Conservation (phyloP, 2,329 filamentous ascomycete genomes). For the Macrophomina phaseolina region DNA sequence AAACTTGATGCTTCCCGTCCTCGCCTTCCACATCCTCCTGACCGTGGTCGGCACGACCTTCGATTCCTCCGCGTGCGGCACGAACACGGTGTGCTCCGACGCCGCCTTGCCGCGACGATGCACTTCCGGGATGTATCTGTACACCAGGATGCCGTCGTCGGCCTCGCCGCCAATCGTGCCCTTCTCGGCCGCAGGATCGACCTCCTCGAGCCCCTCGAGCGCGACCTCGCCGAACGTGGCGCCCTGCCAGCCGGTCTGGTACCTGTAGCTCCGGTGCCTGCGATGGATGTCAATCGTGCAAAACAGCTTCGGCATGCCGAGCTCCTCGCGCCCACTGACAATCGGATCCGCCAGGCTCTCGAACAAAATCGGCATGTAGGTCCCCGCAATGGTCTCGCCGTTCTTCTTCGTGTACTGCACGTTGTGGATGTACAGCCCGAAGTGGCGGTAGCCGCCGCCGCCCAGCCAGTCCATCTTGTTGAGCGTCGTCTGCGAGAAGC, state of each 20-base stretch:
- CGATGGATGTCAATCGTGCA: slow-evolving; percentile 56
- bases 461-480: slow-evolving; percentile 65
- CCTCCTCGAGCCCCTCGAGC: slow-evolving; percentile 34
- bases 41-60: slow-evolving; percentile 42
- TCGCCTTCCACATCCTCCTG: slow-evolving; percentile 44
- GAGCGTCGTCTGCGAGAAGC: slow-evolving; percentile 47
- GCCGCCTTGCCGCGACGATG: slow-evolving; percentile 57
- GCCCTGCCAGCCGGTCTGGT: slow-evolving; percentile 49
- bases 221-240: slow-evolving; percentile 41
- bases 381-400: slow-evolving; percentile 56
- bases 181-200: slow-evolving; percentile 22
- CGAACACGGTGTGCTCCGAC: slow-evolving; percentile 58
- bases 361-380: slow-evolving; percentile 63
- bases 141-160: slow-evolving; percentile 59
- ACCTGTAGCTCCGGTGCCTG: slow-evolving; percentile 43
- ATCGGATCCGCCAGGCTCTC: slow-evolving; percentile 66
- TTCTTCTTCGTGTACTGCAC: slow-evolving; percentile 61
- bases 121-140: slow-evolving; percentile 64
- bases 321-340: slow-evolving; percentile 63
- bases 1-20: slow-evolving; percentile 54
- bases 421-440: slow-evolving; percentile 68
- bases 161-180: slow-evolving; percentile 25
- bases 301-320: slow-evolving; percentile 67
- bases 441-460: slow-evolving; percentile 62
- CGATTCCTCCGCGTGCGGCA: slow-evolving; percentile 41